Conservation (phyloP, 768 basidiomycete species). For the Sarcodon sp. region DNA sequence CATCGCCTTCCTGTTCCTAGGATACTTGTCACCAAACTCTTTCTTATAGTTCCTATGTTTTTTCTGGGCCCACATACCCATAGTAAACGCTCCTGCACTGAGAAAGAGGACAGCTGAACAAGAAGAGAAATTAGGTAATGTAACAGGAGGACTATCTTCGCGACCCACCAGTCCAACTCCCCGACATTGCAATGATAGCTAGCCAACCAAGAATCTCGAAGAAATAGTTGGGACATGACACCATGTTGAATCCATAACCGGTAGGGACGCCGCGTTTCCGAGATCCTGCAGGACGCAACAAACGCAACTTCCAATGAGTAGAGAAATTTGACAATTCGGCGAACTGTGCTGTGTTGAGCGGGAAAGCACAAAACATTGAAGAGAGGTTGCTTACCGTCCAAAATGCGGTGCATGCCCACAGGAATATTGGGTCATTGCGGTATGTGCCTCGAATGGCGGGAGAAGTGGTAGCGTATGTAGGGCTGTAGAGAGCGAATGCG, state of each 20-base stretch:
- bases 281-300: constrained; percentile 71
- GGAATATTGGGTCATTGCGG: constrained; percentile 52
- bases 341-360: constrained; percentile 32
- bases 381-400: constrained; percentile 53
- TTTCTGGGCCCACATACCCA: constrained; percentile 82
- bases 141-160: neutral
- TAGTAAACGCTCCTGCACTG: constrained; percentile 45
- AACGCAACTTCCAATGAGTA: constrained; percentile 73
- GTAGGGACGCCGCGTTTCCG: constrained; percentile 73
- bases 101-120: constrained; percentile 50
- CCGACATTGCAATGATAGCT: constrained; percentile 62
- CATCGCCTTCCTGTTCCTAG: constrained; percentile 59
- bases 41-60: constrained; percentile 86
- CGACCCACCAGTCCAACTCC: constrained; percentile 58
- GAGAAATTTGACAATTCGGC: constrained; percentile 76
- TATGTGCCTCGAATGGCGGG: constrained; percentile 49
- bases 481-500: constrained; percentile 72
- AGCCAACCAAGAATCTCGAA: constrained; percentile 79
- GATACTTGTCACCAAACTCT: constrained; percentile 87
- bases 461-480: constrained; percentile 56
- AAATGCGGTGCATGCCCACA: constrained; percentile 52
- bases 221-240: constrained; percentile 90
- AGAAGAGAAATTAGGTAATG: too few relatives aligned
- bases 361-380: too few relatives aligned
- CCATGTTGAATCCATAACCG: constrained; percentile 86